These are phyloP conservation scores for Moringa oleifera DNA, from an alignment of 345 rosid species.

Conservation along the genomic window DNA sequence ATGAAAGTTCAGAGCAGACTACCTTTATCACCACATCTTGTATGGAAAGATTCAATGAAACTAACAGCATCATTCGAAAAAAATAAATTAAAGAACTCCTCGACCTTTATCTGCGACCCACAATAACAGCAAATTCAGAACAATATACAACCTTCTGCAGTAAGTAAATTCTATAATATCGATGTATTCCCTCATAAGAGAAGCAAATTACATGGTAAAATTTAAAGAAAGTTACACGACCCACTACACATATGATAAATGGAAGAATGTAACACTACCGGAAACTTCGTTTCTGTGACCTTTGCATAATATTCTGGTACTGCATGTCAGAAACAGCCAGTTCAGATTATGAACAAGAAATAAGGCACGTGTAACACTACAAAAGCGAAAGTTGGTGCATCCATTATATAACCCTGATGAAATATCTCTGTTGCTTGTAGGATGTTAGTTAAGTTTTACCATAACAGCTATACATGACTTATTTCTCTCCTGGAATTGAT, in stretches of 20 bases:
- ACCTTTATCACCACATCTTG: constrained; percentile 93
- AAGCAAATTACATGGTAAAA: too few species aligned
- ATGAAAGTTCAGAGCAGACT: constrained; percentile 14
- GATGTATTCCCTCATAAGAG: too few species aligned
- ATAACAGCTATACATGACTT: too few species aligned
- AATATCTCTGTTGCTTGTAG: constrained; percentile 8
- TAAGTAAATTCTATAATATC: background rate
- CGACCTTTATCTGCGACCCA: constrained; percentile 69
- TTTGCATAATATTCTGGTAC: constrained; percentile 57
- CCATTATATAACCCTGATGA: constrained; percentile 8
- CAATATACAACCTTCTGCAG: background rate
- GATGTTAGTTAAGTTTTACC: too few species aligned
- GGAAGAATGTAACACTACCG: constrained; percentile 46
- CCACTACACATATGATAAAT: constrained; percentile 3
- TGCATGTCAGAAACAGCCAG: constrained; percentile 46
- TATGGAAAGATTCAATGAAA: constrained; percentile 77
- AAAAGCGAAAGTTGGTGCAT: constrained; percentile 11
- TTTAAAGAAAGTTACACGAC: background rate
- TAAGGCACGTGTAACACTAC: background rate
- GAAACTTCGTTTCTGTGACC: constrained; percentile 75
- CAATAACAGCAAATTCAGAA: constrained; percentile 9
- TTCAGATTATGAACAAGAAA: constrained; percentile 15
- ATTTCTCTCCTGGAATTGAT: too few species aligned
- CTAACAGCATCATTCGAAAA: constrained; percentile 60
- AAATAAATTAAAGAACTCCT: constrained; percentile 70